A percentile compares a stretch with the other conserved stretches of the same genome.
Evolutionary conservation across 1,139 yeast species (phyloP).

Genomic region (Candida buenavistaensis): DNA sequence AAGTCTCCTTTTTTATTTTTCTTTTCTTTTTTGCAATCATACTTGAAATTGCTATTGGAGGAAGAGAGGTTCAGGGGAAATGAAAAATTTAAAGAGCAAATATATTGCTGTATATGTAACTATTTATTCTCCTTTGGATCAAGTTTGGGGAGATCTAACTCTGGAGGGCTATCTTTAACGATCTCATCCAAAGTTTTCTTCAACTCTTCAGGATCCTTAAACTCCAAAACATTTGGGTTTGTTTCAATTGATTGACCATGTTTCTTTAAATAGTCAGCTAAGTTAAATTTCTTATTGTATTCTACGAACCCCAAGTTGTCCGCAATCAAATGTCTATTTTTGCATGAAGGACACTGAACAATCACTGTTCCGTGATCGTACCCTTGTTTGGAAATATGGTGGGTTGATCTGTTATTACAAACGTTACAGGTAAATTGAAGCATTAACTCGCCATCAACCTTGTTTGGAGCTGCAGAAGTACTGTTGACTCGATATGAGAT

Average conservation of each 20-base stretch:
- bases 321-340: constrained; percentile 85
- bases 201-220: constrained; percentile 72
- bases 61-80: not conserved
- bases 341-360: constrained; percentile 90
- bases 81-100: not conserved
- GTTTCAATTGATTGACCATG: constrained; percentile 75
- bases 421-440: constrained; percentile 91
- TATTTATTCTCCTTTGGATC: constrained; percentile 6
- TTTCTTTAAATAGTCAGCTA: constrained; percentile 76
- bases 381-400: constrained; percentile 87
- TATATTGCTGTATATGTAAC: not conserved
- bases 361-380: constrained; percentile 84
- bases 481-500: not conserved
- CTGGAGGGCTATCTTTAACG: constrained; percentile 58
- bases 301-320: constrained; percentile 86
- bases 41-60: not conserved
- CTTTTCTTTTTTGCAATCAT: not conserved
- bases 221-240: constrained; percentile 60
- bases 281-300: constrained; percentile 62
- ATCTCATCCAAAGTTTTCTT: constrained; percentile 50
- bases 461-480: constrained; percentile 1
- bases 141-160: constrained; percentile 17
- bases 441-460: constrained; percentile 44
- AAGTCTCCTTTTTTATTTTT: no score
- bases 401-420: constrained; percentile 82